phyloP scores from a whole-genome alignment of 1,284 basidiomycete genomes.

The Austroboletus sp. region DNA sequence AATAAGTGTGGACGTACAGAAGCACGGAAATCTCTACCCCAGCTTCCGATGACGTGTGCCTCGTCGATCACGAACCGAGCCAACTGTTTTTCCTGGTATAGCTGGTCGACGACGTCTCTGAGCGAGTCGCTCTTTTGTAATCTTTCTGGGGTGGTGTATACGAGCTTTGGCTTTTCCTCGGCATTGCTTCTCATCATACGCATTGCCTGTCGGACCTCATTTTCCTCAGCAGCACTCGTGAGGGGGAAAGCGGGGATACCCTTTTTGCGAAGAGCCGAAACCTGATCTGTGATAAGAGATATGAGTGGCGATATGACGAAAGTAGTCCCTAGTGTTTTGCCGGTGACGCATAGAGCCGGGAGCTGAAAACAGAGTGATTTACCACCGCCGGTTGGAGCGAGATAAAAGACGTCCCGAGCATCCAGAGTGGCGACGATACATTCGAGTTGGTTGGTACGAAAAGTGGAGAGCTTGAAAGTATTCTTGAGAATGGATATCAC shows the following conservation, averaged over 20 bases:
- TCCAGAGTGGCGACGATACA: constrained; percentile 78
- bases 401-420: constrained; percentile 84
- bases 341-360: constrained; percentile 75
- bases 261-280: constrained; percentile 60
- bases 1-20: constrained; percentile 44
- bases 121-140: constrained; percentile 60
- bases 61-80: constrained; percentile 95
- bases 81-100: constrained; percentile 55
- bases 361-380: constrained; percentile 86
- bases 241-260: constrained; percentile 54
- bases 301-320: constrained; percentile 88
- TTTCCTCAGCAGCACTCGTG: constrained; percentile 56
- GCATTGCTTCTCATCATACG: constrained; percentile 36
- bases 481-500: constrained; percentile 56
- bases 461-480: constrained; percentile 64
- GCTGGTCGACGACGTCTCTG: constrained; percentile 47
- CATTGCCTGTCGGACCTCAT: constrained; percentile 38
- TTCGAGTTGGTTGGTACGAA: constrained; percentile 82
- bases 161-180: constrained; percentile 51
- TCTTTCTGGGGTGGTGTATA: constrained; percentile 95
- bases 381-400: constrained; percentile 96
- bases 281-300: constrained; percentile 89
- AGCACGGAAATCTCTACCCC: constrained; percentile 80
- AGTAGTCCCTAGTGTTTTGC: constrained; percentile 75
- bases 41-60: constrained; percentile 85